Base-by-base conservation (phyloP, 2,329 filamentous ascomycete genomes). In the Aspergillus alliaceus region DNA sequence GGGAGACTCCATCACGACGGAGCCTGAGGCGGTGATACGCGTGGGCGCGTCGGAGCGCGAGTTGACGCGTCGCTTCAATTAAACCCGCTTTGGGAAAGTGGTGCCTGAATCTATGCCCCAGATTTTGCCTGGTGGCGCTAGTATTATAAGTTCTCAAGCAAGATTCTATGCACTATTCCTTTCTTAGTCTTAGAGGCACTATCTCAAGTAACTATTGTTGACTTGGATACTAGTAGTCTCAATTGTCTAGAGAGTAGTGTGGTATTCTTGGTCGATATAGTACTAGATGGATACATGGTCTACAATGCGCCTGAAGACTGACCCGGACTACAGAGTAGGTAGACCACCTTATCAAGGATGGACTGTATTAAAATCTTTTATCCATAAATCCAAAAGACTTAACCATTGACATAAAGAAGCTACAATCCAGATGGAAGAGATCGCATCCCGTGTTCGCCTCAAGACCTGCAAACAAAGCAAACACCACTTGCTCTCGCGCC, bases 61-160 rank as follows among this genome's bases (percentile, higher is more conserved):
- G 34, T 32, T 24, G 34, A 62, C 60, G 60, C 65, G 64, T 66
- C 46, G 44, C 22, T 68, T 64, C 70, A 74, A 74, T 76, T 76
- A 69, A 72, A 53, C 56, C 68, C 63, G 32, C 46, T 63, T 69
- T 56, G 29, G 69, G 71, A 66, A 63, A 62, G 18, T 44, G 6
- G 34, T 31, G 44, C 44, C 44, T 48, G 44, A 32, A n/a, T 11
- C 8, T 20, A 18, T 22, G 18, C 20, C 44, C 44, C 44, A 27
- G 40, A 15, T n/a, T n/a, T 44, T 6, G 24, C 11, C 1, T 44
- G 14, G 8, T 27, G 6, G 2, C 24, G 7, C 24, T 27, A 27
- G 7, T 44, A 27, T 5, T 27, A 37, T 4, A 25, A n/a, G 51
- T 31, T 22, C 18, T 20, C n/a, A n/a, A 12, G 53, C 32, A 35